Conservation (phyloP, 306 rosid genomes). For the Casuarina equisetifolia region DNA sequence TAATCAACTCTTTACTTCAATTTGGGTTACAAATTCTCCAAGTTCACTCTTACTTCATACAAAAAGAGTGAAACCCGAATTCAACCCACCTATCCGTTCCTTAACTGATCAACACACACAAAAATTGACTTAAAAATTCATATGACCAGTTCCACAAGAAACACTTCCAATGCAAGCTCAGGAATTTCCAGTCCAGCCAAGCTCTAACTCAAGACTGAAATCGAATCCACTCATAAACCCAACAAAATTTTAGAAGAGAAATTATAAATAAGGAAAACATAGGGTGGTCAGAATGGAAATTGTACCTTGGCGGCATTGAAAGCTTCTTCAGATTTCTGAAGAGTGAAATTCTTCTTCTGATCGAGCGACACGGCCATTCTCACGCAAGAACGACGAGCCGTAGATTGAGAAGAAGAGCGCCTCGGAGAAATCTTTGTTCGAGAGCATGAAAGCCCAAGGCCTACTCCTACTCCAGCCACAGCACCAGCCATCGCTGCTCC, state of each 20-base stretch:
- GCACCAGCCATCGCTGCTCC: conserved; percentile 45
- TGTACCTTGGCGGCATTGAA: conserved; percentile 83
- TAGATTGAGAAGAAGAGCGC: conserved; percentile 20
- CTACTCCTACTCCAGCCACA: conserved; percentile 37
- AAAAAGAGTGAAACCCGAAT: neutral
- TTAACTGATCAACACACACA: neutral
- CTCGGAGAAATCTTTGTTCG: conserved; percentile 27
- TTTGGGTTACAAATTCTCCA: neutral
- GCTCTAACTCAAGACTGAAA: neutral
- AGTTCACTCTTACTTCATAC: neutral
- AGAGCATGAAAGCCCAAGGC: conserved; percentile 46
- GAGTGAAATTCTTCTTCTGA: conserved; percentile 62
- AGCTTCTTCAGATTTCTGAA: conserved; percentile 82
- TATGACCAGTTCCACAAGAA: neutral
- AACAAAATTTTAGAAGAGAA: neutral
- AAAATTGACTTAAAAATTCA: neutral
- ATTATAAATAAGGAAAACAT: too few species aligned
- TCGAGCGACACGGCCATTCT: conserved; percentile 77
- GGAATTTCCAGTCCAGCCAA: neutral
- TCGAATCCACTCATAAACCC: neutral
- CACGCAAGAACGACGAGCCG: conserved; percentile 32
- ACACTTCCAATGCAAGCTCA: neutral
- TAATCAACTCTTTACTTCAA: neutral
- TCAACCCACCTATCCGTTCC: neutral
- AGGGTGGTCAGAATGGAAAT: neutral